These are phyloP conservation scores for Aureobasidium sp. DNA, from an alignment of 2,329 filamentous ascomycete species.

Conservation along the genomic window DNA sequence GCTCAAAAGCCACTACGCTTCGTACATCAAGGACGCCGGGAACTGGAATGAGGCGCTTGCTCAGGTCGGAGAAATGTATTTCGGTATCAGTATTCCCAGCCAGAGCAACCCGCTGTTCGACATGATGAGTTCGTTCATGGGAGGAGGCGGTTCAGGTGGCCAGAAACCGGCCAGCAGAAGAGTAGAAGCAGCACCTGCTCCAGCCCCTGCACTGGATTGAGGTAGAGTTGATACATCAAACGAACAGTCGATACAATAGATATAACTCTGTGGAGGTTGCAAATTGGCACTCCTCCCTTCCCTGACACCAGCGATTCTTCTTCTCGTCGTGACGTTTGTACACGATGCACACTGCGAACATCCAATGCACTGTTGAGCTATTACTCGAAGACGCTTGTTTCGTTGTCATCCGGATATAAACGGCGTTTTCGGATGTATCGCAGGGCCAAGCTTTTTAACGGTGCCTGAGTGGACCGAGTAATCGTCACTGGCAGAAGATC, in stretches of 20 bases:
- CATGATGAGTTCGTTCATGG: slow-evolving; percentile 96
- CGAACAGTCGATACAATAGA: background rate
- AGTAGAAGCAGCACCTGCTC: slow-evolving; percentile 36
- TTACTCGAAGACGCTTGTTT: background rate
- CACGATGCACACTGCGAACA: background rate
- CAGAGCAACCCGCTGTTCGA: slow-evolving; percentile 92
- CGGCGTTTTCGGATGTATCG: background rate
- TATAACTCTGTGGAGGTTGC: background rate
- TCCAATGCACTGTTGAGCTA: background rate
- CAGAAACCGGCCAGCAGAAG: slow-evolving; percentile 39
- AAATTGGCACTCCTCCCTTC: background rate
- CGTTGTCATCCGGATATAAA: background rate
- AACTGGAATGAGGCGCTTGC: slow-evolving; percentile 73
- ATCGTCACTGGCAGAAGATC: slow-evolving; percentile 2
- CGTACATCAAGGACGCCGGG: slow-evolving; percentile 65
- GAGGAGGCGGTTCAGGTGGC: slow-evolving; percentile 60
- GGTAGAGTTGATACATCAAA: background rate
- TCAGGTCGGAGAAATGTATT: slow-evolving; percentile 93
- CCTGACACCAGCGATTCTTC: background rate
- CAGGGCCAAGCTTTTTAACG: slow-evolving; percentile 4
- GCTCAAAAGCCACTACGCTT: slow-evolving; percentile 72
- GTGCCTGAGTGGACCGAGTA: slow-evolving; percentile 2
- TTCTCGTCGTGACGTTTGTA: background rate
- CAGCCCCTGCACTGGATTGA: slow-evolving; percentile 29
- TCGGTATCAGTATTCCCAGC: slow-evolving; percentile 78